A percentile compares a stretch with the other conserved stretches of the same genome.
phyloP scores from a whole-genome alignment of 1,139 yeast genomes.

The Yamadazyma friedrichii region DNA sequence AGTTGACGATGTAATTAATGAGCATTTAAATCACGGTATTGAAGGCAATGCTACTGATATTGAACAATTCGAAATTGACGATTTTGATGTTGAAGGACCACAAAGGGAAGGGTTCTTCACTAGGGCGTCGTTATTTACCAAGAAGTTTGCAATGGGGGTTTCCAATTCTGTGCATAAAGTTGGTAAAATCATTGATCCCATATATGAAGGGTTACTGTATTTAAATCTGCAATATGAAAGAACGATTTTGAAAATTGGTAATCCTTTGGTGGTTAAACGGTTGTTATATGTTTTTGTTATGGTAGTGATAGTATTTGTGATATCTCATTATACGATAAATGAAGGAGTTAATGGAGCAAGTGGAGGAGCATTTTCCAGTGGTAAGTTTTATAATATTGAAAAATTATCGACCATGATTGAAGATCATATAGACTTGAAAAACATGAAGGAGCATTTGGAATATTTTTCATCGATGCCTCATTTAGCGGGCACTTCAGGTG shows the following conservation, averaged over 20 bases:
- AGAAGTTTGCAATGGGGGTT: constrained; percentile 37
- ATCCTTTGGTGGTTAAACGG: constrained; percentile 81
- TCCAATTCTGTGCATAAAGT: constrained; percentile 54
- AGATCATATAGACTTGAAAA: constrained; percentile 51
- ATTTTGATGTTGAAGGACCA: constrained; percentile 17
- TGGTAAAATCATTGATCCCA: constrained; percentile 61
- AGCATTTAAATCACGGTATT: not conserved
- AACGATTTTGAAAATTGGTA: constrained; percentile 65
- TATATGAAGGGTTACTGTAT: constrained; percentile 55
- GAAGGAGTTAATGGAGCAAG: constrained; percentile 44
- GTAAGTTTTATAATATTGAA: constrained; percentile 62
- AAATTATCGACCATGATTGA: constrained; percentile 49
- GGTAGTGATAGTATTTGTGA: constrained; percentile 53
- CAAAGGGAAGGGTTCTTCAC: constrained; percentile 24
- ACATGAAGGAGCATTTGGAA: constrained; percentile 68
- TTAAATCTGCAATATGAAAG: constrained; percentile 51
- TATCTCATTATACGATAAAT: constrained; percentile 54
- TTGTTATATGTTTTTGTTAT: constrained; percentile 67
- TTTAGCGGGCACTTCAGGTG: constrained; percentile 85
- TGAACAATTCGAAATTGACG: constrained; percentile 47
- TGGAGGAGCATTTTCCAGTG: constrained; percentile 49
- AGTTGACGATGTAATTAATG: constrained; percentile 1
- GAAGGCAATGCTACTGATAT: constrained; percentile 15
- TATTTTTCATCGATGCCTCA: constrained; percentile 85
- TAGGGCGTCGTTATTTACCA: constrained; percentile 31